A percentile compares a stretch with the other conserved stretches of the same genome.
These are phyloP conservation scores for Clonostachys sp. DNA, from an alignment of 2,329 filamentous ascomycete genomes.

Conservation along the genomic window DNA sequence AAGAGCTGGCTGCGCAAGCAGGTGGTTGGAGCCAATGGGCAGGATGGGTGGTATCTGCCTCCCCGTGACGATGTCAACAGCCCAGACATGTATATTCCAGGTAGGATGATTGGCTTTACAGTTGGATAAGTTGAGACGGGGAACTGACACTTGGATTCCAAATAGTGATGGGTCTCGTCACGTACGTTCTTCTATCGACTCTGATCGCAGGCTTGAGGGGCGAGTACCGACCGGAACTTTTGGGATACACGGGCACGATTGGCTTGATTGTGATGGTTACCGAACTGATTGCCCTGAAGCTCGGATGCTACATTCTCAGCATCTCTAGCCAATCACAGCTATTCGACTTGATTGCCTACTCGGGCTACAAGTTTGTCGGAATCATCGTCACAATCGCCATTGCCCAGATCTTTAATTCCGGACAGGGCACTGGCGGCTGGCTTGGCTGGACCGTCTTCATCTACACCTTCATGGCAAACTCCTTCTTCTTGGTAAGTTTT, in stretches of 20 bases:
- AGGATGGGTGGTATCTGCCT: constrained; percentile 77
- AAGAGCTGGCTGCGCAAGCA: constrained; percentile 96
- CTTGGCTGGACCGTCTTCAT: constrained; percentile 83
- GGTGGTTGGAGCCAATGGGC: constrained; percentile 62
- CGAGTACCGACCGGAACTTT: constrained; percentile 87
- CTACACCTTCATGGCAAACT: constrained; percentile 92
- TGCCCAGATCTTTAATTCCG: constrained; percentile 72
- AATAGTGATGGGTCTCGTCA: constrained; percentile 87
- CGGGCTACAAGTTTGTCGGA: constrained; percentile 97
- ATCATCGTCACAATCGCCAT: constrained; percentile 85
- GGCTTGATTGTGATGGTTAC: constrained; percentile 79
- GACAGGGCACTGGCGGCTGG: constrained; percentile 82
- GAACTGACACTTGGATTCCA: constrained; percentile 10
- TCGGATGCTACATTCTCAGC: constrained; percentile 88
- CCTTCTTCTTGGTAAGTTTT: constrained; percentile 78
- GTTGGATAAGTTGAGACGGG: too few species aligned
- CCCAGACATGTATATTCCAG: constrained; percentile 97
- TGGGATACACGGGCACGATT: constrained; percentile 83
- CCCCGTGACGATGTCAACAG: constrained; percentile 95
- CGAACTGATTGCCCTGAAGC: constrained; percentile 85
- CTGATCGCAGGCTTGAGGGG: constrained; percentile 85
- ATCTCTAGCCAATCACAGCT: constrained; percentile 94
- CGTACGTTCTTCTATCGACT: constrained; percentile 92
- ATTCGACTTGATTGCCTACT: constrained; percentile 91
- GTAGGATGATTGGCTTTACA: constrained; percentile 20